Evolutionary conservation across 768 basidiomycete genomes (phyloP), one percentile per base, ranked within the genome.

Genomic region (Mycena galericulata): DNA sequence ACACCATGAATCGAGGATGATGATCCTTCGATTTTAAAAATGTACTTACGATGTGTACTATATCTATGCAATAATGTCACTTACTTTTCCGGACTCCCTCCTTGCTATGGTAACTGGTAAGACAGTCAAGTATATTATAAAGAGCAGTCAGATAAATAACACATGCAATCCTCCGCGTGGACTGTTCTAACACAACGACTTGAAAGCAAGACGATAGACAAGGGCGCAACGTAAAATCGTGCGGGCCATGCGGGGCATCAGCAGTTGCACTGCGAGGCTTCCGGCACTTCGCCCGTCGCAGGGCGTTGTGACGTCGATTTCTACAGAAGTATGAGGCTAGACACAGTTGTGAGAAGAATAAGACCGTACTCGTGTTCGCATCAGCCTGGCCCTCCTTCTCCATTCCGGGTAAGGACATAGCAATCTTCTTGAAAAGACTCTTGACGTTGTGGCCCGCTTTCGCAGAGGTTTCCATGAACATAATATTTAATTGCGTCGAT

Each of bases 391-490:
- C 84, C 38, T 92, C 94, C 78, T 93, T 95, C 75, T 97, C 95
- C 89, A 96, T 96, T 15, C 98, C 98, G 22, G 98, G 97, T 55
- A 99, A 81, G 3, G 96, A 96, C 92, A 99, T 91, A 1, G 98
- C 98, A 72, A 99, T 99, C 86, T 99, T 99, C 85, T 98, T 97
- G 87, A 99, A 99, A 72, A 99, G 80, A 72, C 94, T 94, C 85
- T 99, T 99, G 68, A 99, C 98, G 72, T 99, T 99, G 79, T 99
- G 98, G 3, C 98, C 98, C 9, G 98, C 98, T 79, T 99, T 99
- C 32, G 98, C 98, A 30, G 96, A 98, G 11, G 98, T 99, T 82
- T 99, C 98, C 92, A 99, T 99, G 77, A 97, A 98, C 92, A 99
- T 95, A 72, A 99, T 95, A 75, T 91, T 92, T 70, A 98, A 83